phyloP scores from a whole-genome alignment of 1,284 basidiomycete species.

The Heimioporus punctisporus region DNA sequence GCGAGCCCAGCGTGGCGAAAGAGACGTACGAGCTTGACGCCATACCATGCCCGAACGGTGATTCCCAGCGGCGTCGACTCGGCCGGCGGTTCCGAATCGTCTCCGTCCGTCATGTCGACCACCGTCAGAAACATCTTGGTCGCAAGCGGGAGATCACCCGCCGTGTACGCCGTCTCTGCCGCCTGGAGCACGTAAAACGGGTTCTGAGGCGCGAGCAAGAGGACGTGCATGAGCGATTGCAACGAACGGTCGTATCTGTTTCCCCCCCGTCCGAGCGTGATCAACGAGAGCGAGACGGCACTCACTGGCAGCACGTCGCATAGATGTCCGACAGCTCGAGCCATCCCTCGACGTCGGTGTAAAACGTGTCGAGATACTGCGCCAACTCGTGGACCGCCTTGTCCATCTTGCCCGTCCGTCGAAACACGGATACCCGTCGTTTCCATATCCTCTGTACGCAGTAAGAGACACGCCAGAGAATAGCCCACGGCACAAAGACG shows the following conservation, averaged over 20 bases:
- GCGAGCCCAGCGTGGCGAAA: background rate
- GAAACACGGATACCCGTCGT: slow-evolving; percentile 76
- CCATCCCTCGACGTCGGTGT: slow-evolving; percentile 94
- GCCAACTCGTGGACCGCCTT: slow-evolving; percentile 78
- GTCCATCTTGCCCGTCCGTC: slow-evolving; percentile 61
- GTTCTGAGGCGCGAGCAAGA: slow-evolving; percentile 86
- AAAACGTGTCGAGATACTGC: slow-evolving; percentile 89
- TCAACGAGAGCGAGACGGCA: slow-evolving; percentile 26
- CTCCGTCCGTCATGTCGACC: slow-evolving; percentile 81
- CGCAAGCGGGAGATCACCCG: slow-evolving; percentile 74
- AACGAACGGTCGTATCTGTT: slow-evolving; percentile 43
- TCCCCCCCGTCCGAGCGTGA: slow-evolving; percentile 11
- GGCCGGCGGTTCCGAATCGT: slow-evolving; percentile 41
- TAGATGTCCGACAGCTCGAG: slow-evolving; percentile 93
- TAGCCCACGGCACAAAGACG: no score
- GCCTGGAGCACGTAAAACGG: slow-evolving; percentile 82
- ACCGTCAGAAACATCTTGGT: slow-evolving; percentile 84
- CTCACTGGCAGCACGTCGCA: slow-evolving; percentile 73
- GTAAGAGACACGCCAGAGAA: slow-evolving; percentile 31
- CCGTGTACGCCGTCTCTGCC: slow-evolving; percentile 88
- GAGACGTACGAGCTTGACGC: slow-evolving; percentile 76
- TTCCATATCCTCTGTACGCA: slow-evolving; percentile 71
- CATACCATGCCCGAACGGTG: slow-evolving; percentile 81
- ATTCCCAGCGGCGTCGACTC: slow-evolving; percentile 58
- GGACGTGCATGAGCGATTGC: slow-evolving; percentile 78